phyloP scores from a whole-genome alignment of 352 stramenopile species.

The Globisporangium splendens region DNA sequence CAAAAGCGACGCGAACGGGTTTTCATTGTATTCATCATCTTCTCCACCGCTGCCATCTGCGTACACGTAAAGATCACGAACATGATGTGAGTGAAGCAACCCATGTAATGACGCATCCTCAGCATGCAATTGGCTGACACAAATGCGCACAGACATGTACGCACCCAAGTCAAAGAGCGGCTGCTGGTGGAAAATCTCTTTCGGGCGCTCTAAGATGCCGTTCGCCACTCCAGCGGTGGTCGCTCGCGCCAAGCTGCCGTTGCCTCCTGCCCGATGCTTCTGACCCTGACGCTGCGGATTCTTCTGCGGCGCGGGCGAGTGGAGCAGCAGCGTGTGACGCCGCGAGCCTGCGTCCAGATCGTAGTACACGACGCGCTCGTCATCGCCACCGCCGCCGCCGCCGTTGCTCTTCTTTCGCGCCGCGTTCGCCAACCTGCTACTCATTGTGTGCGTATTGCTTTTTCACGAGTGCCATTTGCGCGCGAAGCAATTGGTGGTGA shows the following conservation, averaged over 20 bases:
- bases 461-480: not conserved
- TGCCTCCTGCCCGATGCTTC: not conserved
- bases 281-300: constrained; percentile 2
- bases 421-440: not conserved
- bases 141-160: not conserved
- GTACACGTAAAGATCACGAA: no score
- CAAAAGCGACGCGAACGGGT: constrained; percentile 65
- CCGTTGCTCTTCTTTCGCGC: not conserved
- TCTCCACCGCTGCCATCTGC: constrained; percentile 27
- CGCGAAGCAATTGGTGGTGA: not conserved
- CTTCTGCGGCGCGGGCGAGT: constrained; percentile 7
- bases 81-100: no score
- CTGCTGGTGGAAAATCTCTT: constrained; percentile 40
- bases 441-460: not conserved
- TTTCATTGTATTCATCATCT: constrained; percentile 34
- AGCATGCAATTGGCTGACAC: not conserved
- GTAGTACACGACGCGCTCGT: constrained; percentile 59
- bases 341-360: constrained; percentile 40
- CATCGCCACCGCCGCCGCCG: constrained; percentile 24
- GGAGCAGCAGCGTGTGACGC: constrained; percentile 18
- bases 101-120: no score
- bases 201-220: constrained; percentile 22
- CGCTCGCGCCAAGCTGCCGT: not conserved
- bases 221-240: not conserved
- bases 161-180: constrained; percentile 38